phyloP scores from a whole-genome alignment of 805 yeast genomes.

The Saccharomycopsis vini region DNA sequence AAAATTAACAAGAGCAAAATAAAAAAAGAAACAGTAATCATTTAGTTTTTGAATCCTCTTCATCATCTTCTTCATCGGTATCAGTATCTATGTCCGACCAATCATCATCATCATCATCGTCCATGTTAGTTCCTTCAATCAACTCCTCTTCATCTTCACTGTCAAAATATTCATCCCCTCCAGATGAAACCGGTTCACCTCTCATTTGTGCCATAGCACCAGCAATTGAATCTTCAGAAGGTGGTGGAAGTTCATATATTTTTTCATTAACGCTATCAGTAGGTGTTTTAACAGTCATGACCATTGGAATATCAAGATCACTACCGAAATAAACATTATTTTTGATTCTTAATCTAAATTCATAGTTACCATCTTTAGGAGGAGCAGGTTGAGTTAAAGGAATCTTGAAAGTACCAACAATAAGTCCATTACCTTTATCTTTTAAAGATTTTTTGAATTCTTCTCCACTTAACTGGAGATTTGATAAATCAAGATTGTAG shows the following conservation, averaged over 20 bases:
- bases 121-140: conserved; percentile 27
- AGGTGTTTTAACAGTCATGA: conserved; percentile 45
- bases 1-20: neutral
- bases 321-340: conserved; percentile 74
- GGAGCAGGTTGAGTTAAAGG: conserved; percentile 75
- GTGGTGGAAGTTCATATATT: conserved; percentile 51
- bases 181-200: conserved; percentile 34
- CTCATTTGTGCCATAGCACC: conserved; percentile 65
- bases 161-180: conserved; percentile 30
- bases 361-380: conserved; percentile 50
- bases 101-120: conserved; percentile 34
- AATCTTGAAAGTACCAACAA: conserved; percentile 66
- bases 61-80: conserved; percentile 51
- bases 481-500: conserved; percentile 43
- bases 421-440: conserved; percentile 29
- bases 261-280: conserved; percentile 22
- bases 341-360: conserved; percentile 62
- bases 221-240: conserved; percentile 67
- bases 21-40: neutral
- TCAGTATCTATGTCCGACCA: conserved; percentile 53
- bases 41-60: conserved; percentile 18
- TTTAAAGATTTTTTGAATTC: conserved; percentile 29
- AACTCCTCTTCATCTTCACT: conserved; percentile 32
- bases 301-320: conserved; percentile 65
- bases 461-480: conserved; percentile 45